A percentile compares a stretch with the other conserved stretches of the same genome.
These are phyloP conservation scores for Coniochaeta sp. DNA, from an alignment of 2,329 filamentous ascomycete genomes.

Conservation along the genomic window DNA sequence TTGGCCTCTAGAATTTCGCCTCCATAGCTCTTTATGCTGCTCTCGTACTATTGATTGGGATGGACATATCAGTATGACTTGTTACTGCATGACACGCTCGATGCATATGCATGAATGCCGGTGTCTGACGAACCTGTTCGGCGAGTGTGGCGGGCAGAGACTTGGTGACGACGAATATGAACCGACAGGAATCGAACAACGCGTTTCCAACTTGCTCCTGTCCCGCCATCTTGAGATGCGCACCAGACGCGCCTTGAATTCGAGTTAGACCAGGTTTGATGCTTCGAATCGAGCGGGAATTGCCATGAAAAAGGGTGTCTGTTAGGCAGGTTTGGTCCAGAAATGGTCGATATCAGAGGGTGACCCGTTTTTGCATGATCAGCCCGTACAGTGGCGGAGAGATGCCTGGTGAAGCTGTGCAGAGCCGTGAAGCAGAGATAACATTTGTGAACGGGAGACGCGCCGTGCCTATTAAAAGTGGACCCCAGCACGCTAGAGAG, in stretches of 20 bases:
- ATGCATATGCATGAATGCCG: background rate
- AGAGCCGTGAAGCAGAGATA: background rate
- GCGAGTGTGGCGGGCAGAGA: background rate
- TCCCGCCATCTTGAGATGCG: background rate
- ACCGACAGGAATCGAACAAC: background rate
- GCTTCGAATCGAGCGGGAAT: background rate
- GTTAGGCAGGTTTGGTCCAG: background rate
- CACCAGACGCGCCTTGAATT: background rate
- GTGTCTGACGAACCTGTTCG: background rate
- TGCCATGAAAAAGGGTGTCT: background rate
- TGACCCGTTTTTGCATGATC: background rate
- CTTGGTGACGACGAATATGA: background rate
- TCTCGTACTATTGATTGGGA: slow-evolving; percentile 30
- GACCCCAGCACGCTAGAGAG: background rate
- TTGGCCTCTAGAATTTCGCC: slow-evolving; percentile 38
- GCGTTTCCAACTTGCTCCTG: background rate
- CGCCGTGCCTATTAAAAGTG: background rate
- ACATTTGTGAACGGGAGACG: background rate
- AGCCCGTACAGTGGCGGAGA: background rate
- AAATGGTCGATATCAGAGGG: background rate
- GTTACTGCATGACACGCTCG: background rate
- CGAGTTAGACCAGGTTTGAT: background rate
- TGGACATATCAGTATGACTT: background rate
- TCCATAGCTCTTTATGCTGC: slow-evolving; percentile 36
- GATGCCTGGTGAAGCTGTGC: background rate